phyloP scores from a whole-genome alignment of 768 basidiomycete species.

The Trametes gibbosa region DNA sequence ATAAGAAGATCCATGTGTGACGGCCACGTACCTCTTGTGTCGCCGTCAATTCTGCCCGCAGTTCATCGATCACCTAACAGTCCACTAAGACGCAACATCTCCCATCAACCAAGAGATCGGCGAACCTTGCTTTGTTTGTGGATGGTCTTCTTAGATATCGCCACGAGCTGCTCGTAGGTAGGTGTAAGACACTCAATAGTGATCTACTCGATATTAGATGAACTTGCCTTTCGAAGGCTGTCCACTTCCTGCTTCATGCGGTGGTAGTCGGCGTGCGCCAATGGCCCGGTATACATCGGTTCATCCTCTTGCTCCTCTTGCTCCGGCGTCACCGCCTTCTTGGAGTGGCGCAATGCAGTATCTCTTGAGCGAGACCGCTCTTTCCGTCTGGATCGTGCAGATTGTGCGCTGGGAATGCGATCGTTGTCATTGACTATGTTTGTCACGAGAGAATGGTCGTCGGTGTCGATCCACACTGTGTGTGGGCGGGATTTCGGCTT shows the following conservation, averaged over 20 bases:
- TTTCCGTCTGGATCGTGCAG: slow-evolving; percentile 24
- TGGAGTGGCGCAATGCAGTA: slow-evolving; percentile 16
- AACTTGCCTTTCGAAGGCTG: slow-evolving; percentile 23
- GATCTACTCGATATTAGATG: not conserved
- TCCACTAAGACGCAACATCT: too few species aligned
- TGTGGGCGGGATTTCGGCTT: slow-evolving; percentile 14
- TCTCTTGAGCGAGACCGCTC: slow-evolving; percentile 40
- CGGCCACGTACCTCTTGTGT: slow-evolving; percentile 20
- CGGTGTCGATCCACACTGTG: slow-evolving; percentile 9
- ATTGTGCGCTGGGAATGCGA: not conserved
- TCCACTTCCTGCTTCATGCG: slow-evolving; percentile 29
- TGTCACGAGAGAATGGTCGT: slow-evolving; percentile 6
- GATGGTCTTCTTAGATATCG: slow-evolving; percentile 25
- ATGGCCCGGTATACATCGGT: slow-evolving; percentile 2
- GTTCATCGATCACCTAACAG: slow-evolving; percentile 26
- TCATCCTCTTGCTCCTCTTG: slow-evolving; percentile 28
- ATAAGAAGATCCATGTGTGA: not conserved
- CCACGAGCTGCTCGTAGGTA: slow-evolving; percentile 17
- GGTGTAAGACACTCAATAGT: not conserved
- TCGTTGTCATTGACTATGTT: slow-evolving; percentile 23
- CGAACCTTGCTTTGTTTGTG: slow-evolving; percentile 27
- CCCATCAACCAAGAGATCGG: not conserved
- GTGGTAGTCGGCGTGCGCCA: slow-evolving; percentile 19
- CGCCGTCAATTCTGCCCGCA: slow-evolving; percentile 22
- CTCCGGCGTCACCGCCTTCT: slow-evolving; percentile 31